Evolutionary conservation across 164 flowering plant species (phyloP).

Genomic region (Dillenia turbinata): DNA sequence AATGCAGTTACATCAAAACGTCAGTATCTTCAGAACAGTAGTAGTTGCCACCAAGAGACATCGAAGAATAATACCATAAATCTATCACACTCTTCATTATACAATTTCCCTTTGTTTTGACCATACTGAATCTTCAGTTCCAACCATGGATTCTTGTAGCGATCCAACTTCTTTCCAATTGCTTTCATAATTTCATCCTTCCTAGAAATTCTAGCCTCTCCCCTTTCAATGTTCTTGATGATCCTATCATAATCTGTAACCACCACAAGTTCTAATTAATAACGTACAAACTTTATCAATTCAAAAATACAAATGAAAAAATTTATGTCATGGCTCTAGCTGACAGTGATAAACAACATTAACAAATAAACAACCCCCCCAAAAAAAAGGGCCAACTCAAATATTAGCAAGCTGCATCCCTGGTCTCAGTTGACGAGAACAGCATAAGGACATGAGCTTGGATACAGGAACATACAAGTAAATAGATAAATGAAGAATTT

Average conservation of each 20-base stretch:
- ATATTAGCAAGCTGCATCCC: no score
- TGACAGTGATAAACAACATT: neutral
- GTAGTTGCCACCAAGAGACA: neutral
- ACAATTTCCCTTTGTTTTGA: constrained; percentile 96
- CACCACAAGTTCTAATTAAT: neutral
- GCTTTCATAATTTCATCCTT: constrained; percentile 99
- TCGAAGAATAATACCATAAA: constrained; percentile 66
- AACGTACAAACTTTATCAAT: no score
- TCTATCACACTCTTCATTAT: constrained; percentile 99
- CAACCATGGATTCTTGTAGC: constrained; percentile 99
- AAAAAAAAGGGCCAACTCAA: neutral
- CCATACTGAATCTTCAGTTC: constrained; percentile 98
- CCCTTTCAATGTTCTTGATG: constrained; percentile 93
- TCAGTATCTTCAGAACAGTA: neutral
- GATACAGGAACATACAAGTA: no score
- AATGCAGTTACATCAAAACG: neutral
- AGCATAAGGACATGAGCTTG: no score
- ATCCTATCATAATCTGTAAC: constrained; percentile 87
- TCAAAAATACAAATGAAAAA: no score
- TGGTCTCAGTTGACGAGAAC: no score
- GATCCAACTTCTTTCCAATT: constrained; percentile 96
- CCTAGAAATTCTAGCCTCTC: constrained; percentile 92
- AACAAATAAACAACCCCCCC: neutral
- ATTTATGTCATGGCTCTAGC: no score
- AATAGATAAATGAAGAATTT: no score